A percentile compares a stretch with the other conserved stretches of the same genome.
These are phyloP conservation scores for Tolypocladium ovalisporum DNA, from an alignment of 2,329 filamentous ascomycete species.

Conservation along the genomic window DNA sequence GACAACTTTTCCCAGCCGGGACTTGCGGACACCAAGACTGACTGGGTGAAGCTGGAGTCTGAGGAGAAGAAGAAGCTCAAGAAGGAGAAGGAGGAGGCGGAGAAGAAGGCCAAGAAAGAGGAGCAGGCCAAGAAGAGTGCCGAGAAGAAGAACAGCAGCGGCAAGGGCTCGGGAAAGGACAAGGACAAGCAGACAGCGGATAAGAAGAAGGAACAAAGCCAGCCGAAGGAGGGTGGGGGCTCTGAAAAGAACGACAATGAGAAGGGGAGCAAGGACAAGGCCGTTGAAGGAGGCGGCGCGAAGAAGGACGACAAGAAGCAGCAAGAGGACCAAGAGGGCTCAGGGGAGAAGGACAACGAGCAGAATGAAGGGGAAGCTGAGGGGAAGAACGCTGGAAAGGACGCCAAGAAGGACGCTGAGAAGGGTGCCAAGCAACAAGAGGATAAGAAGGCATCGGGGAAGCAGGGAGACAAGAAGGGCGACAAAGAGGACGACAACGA, in stretches of 20 bases:
- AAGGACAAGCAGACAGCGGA: slow-evolving; percentile 14
- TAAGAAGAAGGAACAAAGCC: slow-evolving; percentile 10
- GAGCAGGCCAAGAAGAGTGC: slow-evolving; percentile 19
- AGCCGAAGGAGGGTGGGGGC: slow-evolving; percentile 4
- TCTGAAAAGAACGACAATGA: slow-evolving; percentile 7
- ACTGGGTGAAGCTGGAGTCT: slow-evolving; percentile 35
- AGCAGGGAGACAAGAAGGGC: background rate
- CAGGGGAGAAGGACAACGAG: slow-evolving; percentile 2
- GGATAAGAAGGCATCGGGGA: background rate
- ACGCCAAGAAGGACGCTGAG: slow-evolving; percentile 5
- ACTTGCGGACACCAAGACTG: slow-evolving; percentile 22
- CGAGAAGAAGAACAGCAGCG: slow-evolving; percentile 12
- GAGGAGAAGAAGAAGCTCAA: slow-evolving; percentile 26
- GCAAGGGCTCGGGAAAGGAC: slow-evolving; percentile 11
- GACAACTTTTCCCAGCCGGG: slow-evolving; percentile 25
- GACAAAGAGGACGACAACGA: background rate
- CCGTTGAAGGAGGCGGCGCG: slow-evolving; percentile 5
- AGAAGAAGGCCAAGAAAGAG: slow-evolving; percentile 22
- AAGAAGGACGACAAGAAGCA: slow-evolving; percentile 7
- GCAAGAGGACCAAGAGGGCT: background rate
- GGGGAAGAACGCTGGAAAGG: slow-evolving; percentile 4
- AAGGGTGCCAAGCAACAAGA: background rate
- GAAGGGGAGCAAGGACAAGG: slow-evolving; percentile 8
- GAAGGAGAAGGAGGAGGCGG: slow-evolving; percentile 26
- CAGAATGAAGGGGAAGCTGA: slow-evolving; percentile 2